A percentile compares a stretch with the other conserved stretches of the same genome.
These are phyloP conservation scores for Haplographium delicatum DNA, from an alignment of 495 filamentous ascomycete species.

Conservation along the genomic window DNA sequence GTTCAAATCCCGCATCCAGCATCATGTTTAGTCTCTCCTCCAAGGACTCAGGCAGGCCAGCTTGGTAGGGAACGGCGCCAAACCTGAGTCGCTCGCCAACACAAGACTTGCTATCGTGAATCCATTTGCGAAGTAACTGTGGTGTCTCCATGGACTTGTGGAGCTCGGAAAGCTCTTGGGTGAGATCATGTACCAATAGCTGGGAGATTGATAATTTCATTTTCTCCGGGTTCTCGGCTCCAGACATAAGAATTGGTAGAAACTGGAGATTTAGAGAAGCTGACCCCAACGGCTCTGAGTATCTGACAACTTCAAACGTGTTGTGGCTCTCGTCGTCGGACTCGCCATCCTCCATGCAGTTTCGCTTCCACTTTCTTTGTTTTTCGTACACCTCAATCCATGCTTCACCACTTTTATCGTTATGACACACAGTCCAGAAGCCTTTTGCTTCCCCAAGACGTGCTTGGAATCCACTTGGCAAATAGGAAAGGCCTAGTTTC, in stretches of 20 bases:
- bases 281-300: constrained; percentile 54
- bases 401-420: constrained; percentile 26
- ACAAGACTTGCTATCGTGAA: constrained; percentile 34
- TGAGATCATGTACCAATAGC: constrained; percentile 55
- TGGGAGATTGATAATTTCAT: constrained; percentile 53
- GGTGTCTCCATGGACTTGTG: constrained; percentile 49
- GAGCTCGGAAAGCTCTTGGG: constrained; percentile 53
- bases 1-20: constrained; percentile 62
- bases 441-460: constrained; percentile 84
- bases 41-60: constrained; percentile 45
- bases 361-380: constrained; percentile 72
- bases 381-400: constrained; percentile 80
- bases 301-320: constrained; percentile 70
- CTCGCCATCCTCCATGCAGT: constrained; percentile 35
- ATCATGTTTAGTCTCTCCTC: constrained; percentile 43
- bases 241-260: constrained; percentile 67
- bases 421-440: constrained; percentile 67
- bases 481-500: constrained; percentile 49
- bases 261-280: constrained; percentile 73
- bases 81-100: constrained; percentile 16
- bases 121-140: constrained; percentile 50
- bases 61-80: constrained; percentile 36
- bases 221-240: constrained; percentile 43
- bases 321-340: constrained; percentile 29
- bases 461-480: constrained; percentile 74